These are phyloP conservation scores for Microcyclosporella mali DNA, from an alignment of 2,329 filamentous ascomycete species.

Conservation along the genomic window DNA sequence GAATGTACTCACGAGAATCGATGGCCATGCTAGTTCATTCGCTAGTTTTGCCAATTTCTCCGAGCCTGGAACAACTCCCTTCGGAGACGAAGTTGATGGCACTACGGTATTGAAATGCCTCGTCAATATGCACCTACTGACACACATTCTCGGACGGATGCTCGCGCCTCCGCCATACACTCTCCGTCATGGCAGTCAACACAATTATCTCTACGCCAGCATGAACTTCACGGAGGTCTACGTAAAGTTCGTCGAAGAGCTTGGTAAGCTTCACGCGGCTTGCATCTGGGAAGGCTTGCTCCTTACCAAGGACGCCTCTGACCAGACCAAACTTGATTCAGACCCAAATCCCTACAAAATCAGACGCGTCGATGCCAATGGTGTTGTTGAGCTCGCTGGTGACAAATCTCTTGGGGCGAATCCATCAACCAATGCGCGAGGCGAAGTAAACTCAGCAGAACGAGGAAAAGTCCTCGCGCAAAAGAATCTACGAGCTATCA, in stretches of 20 bases:
- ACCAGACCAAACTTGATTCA: slow-evolving; percentile 53
- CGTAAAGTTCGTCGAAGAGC: slow-evolving; percentile 61
- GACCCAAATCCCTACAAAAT: slow-evolving; percentile 33
- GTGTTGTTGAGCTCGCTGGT: slow-evolving; percentile 22
- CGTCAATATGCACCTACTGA: slow-evolving; percentile 67
- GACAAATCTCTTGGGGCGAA: slow-evolving; percentile 8
- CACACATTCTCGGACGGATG: slow-evolving; percentile 57
- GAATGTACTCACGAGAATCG: slow-evolving; percentile 53
- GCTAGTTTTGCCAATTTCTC: slow-evolving; percentile 15
- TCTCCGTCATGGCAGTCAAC: slow-evolving; percentile 42
- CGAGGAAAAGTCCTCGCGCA: slow-evolving; percentile 37
- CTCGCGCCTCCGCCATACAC: slow-evolving; percentile 25
- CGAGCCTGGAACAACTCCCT: slow-evolving; percentile 12
- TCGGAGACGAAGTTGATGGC: slow-evolving; percentile 46
- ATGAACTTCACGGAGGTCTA: slow-evolving; percentile 86
- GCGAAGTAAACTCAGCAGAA: slow-evolving; percentile 4
- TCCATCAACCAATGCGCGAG: slow-evolving; percentile 5
- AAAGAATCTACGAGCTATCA: slow-evolving; percentile 72
- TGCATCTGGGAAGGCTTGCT: slow-evolving; percentile 81
- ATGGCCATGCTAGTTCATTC: slow-evolving; percentile 17
- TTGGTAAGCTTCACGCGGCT: slow-evolving; percentile 71
- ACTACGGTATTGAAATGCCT: slow-evolving; percentile 74
- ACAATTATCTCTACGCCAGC: slow-evolving; percentile 63
- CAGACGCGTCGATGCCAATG: slow-evolving; percentile 25
- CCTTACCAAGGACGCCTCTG: slow-evolving; percentile 66